Base-by-base conservation (phyloP, 2,329 filamentous ascomycete genomes). In the Fusarium drepaniforme region DNA sequence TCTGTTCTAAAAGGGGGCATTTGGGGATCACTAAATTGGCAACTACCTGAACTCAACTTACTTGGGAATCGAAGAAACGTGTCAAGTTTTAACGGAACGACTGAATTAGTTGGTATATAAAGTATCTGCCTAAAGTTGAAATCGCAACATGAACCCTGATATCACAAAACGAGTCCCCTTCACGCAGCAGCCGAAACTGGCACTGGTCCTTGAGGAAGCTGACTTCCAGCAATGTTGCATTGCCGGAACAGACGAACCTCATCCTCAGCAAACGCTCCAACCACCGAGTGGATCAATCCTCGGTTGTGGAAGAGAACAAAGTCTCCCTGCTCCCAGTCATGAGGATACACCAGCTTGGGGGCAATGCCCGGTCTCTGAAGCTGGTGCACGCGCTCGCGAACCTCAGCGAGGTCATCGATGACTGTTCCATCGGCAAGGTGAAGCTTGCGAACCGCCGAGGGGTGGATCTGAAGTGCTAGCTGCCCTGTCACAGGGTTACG, bases 281-380 rank as follows among this genome's bases (percentile, higher is more conserved):
- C 93, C 2, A 96, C 93, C 4, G 90, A 92, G 81, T 96, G 93
- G 66, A 95, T 80, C 18, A 94, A 86, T 1, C 93, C 93, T 12
- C 93, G 90, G 79, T 96, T 96, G 81, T 96, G 92, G 83, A 96
- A 96, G 30, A 96, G 84, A 1, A 94, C 93, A 67, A 94, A 83
- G 79, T 95, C 93, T 7, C 93, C 93, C 80, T 93, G 90, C 75
- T 92, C 86, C 94, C 93, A 96, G 76, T 95, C 92, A 77, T 95
- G 92, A 11, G 92, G 85, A 80, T 94, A 95, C 13, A 96, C 93
- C 71, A 87, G 85, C 68, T 86, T 81, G 0, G 93, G 93, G 15
- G 90, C 89, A 76, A 96, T 95, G 0, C 89, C 93, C 5, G 93
- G 93, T 9, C 93, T 86, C 83, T 96, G 93, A 64, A 96, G 82